phyloP scores from a whole-genome alignment of 2,329 filamentous ascomycete species.

The Pseudogymnoascus sp. region DNA sequence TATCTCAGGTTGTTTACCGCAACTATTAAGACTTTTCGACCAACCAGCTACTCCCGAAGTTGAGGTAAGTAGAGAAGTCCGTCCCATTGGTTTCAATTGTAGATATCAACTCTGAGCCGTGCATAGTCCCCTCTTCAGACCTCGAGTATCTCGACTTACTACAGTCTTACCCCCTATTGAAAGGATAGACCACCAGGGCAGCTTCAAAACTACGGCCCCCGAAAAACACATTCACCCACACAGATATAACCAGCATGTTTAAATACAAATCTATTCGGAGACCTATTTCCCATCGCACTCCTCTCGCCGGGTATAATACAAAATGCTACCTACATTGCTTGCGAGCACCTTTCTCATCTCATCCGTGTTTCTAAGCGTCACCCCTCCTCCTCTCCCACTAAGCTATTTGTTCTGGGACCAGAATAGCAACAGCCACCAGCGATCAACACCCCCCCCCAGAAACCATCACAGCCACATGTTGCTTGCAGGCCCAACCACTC shows the following conservation, averaged over 20 bases:
- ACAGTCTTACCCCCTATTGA: neutral
- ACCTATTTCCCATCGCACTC: neutral
- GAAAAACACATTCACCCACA: neutral
- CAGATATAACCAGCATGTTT: neutral
- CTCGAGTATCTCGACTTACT: neutral
- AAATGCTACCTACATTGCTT: conserved; percentile 7
- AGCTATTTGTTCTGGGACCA: neutral
- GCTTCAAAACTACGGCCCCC: neutral
- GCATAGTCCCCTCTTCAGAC: too few species aligned
- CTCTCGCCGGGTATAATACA: conserved; percentile 5
- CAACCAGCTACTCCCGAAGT: too few species aligned
- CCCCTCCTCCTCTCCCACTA: neutral
- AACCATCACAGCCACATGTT: neutral
- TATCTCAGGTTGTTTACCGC: too few species aligned
- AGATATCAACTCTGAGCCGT: too few species aligned
- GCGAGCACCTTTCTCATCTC: neutral
- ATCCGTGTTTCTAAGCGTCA: neutral
- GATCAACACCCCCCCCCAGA: neutral
- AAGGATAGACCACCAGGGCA: neutral
- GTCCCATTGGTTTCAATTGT: too few species aligned
- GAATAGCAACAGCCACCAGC: neutral
- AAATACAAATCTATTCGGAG: conserved; percentile 5
- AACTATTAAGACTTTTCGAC: too few species aligned
- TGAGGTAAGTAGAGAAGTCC: too few species aligned
- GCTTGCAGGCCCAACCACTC: neutral